Base-by-base conservation (phyloP, 2,329 filamentous ascomycete genomes). In the Neofusicoccum parvum region DNA sequence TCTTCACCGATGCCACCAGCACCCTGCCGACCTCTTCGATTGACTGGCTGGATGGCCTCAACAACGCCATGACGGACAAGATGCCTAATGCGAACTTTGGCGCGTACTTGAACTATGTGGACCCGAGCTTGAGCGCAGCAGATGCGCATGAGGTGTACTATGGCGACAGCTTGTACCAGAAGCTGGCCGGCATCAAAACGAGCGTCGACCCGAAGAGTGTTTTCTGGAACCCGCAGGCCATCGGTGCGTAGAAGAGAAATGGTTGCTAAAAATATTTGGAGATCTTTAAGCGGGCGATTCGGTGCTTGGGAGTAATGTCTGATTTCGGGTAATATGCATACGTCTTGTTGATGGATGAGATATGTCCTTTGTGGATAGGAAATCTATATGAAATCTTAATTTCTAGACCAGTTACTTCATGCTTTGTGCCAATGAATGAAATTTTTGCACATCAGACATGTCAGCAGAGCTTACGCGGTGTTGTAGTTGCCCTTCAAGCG, bases 101-200 rank as follows among this genome's bases (percentile, higher is more conserved):
- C 17, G 81, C 81, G 65, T 86, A 86, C 68, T 75, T 82, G 68
- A 86, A 86, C 75, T 86, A 86, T 62, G 80, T 83, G 3, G 84
- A 86, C 69, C 79, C 83, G 0, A 78, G 74, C 49, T 75, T 85
- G 65, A 76, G 78, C 70, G 76, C 79, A n/a, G 76, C 76, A 1
- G 77, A 77, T n/a, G 84, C 84, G 2, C 80, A 83, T 68, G 71
- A 80, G 66, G 71, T 83, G 68, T 86, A 86, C 73, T 86, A 82
- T 68, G 76, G 81, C 5, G 71, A 76, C 12, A 74, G 71, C 14
- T 67, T 77, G 20, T 80, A 76, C 51, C 43, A 66, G 7, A 72
- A 71, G 66, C 66, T 82, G 60, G 70, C 73, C 54, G 68, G 69
- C 60, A 72, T 81, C 36, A 81, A 82, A 74, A 72, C 72, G 67